phyloP scores from a whole-genome alignment of 305 asterid genomes.

The Fraxinus paxiana region DNA sequence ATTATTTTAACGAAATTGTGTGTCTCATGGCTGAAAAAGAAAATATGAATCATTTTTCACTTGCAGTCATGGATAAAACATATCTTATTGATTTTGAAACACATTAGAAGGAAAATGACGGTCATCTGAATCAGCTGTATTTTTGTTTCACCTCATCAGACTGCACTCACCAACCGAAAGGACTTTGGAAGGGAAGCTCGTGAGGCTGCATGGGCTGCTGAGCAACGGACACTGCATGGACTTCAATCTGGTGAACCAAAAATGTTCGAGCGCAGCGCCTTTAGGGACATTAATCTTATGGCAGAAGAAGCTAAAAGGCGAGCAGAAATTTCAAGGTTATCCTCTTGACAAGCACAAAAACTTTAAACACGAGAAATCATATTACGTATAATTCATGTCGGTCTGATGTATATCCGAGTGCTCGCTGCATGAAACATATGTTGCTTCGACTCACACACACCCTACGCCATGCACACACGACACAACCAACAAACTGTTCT shows the following conservation, averaged over 20 bases:
- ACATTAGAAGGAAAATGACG: background rate
- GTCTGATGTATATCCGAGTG: background rate
- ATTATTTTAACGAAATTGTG: background rate
- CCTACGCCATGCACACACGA: background rate
- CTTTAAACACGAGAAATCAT: background rate
- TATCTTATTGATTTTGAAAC: background rate
- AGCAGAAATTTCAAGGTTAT: slow-evolving; percentile 55
- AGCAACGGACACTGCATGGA: slow-evolving; percentile 47
- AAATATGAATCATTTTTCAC: background rate
- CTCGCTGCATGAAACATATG: background rate
- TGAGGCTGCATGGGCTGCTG: slow-evolving; percentile 58
- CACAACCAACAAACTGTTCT: background rate
- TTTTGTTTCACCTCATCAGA: slow-evolving; percentile 26
- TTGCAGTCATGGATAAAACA: background rate
- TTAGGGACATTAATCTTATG: slow-evolving; percentile 43
- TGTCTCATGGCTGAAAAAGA: background rate
- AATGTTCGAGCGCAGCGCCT: slow-evolving; percentile 33
- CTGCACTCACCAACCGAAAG: slow-evolving; percentile 54
- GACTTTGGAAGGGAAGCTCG: slow-evolving; percentile 56
- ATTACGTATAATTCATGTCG: background rate
- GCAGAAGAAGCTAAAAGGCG: slow-evolving; percentile 64
- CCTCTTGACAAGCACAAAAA: background rate
- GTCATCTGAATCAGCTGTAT: background rate
- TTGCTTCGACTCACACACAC: background rate
- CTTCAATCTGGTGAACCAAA: slow-evolving; percentile 40